Evolutionary conservation across 2,329 filamentous ascomycete genomes (phyloP).

Genomic region (Colletotrichum australisinense): DNA sequence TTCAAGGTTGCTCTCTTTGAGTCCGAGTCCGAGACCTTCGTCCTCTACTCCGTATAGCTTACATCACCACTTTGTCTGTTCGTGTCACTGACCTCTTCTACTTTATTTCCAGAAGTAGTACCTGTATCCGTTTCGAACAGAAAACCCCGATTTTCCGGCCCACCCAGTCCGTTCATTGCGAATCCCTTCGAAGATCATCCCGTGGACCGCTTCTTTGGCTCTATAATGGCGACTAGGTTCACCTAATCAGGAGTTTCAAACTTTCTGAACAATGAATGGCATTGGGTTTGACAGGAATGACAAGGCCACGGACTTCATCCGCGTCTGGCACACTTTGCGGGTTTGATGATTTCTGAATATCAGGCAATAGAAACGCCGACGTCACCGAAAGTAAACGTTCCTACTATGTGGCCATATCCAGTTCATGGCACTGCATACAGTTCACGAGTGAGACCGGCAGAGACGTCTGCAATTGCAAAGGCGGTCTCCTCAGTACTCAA

Average conservation of each 20-base stretch:
- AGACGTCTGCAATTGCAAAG: background rate
- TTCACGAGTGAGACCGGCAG: constrained; percentile 3
- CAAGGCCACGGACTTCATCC: background rate
- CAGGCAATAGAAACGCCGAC: background rate
- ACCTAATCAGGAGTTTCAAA: too few species aligned
- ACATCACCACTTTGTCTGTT: background rate
- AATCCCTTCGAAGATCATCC: background rate
- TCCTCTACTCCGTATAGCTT: background rate
- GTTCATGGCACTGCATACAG: background rate
- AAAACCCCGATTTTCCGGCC: constrained; percentile 1
- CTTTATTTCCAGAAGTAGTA: background rate
- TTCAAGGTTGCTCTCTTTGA: background rate
- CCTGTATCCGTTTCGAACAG: background rate
- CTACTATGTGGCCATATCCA: background rate
- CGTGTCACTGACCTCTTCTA: background rate
- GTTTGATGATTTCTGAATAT: background rate
- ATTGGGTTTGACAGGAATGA: background rate
- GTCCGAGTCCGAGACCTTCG: constrained; percentile 5
- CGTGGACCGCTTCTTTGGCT: background rate
- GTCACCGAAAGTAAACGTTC: background rate
- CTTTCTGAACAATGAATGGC: background rate
- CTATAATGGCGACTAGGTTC: background rate
- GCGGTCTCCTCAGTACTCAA: background rate
- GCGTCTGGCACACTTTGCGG: background rate
- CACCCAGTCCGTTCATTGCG: background rate